Evolutionary conservation across 768 basidiomycete genomes (phyloP), one percentile per base, ranked within the genome.

Genomic region (Collybiopsis luxurians): DNA sequence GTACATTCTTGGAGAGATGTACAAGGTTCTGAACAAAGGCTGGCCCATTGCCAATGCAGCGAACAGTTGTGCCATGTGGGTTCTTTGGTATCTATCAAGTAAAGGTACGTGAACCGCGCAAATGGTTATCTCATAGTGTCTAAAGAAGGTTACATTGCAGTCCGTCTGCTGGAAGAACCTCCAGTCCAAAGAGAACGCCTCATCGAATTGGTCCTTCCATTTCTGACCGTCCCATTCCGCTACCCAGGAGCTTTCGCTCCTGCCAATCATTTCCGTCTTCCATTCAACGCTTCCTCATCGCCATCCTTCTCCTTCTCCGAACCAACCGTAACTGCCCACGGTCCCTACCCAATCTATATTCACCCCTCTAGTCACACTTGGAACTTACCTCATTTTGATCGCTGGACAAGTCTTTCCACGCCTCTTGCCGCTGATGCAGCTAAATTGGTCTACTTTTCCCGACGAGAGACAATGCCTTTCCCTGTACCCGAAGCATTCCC

Each of bases 201-300:
- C 30, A 62, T 74, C 26, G 53, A 38, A 2, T 55, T 60, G 3
- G 67, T 83, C 38, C 56, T 79, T 1, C 80, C 80, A 0, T 79
- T 66, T 58, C 75, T 82, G 48, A 66, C 86, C 55, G 71, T 78
- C 48, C 79, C 83, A 1, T 77, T 75, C 54, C 77, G 83, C 21
- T 90, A 88, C 64, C 70, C 84, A 1, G 67, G 80, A 3, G 74
- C 82, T 38, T 73, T 80, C 40, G 85, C 85, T 0, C 87, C 89
- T 0, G 82, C 86, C 15, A 73, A 80, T 55, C 84, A 88, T 64
- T 84, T 78, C 63, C 30, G 67, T 53, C 70, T 90, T 34, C 87
- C 89, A 0, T 72, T 84, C 30, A 51, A 62, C 0, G 53, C 50
- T 6, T 38, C 21, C 21, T 23, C 24, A 11, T 23, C n/a, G 13